Evolutionary conservation across 176 grass and related monocot species (phyloP), one percentile per base, ranked within the genome.

Genomic region (Musa itinerans): DNA sequence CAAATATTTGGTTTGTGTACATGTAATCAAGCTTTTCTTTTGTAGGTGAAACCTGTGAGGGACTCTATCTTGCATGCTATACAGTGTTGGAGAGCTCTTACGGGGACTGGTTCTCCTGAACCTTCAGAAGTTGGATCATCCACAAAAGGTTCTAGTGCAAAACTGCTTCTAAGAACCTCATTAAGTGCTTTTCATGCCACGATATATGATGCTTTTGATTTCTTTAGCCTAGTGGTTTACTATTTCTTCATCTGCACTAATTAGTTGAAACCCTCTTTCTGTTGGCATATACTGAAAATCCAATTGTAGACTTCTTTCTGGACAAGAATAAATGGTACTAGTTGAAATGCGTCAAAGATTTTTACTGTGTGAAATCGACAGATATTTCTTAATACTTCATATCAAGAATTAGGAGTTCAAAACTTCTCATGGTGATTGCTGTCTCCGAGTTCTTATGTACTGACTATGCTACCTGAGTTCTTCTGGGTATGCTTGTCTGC

Each of bases 21-120:
- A 52, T 56, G 22, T 51, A 10, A 48, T 22, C 52, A 65, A 52
- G 66, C 34, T n/a, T 79, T 69, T 53, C 64, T 54, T 25, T 78
- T 73, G 56, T 73, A 97, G 90, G 90, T 97, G 65, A 99, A 99
- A 91, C 95, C 95, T 74, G 90, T 94, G 66, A 86, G 95, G 75
- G 95, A 99, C 83, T 86, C 88, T 14, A 82, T 91, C 71, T 78
- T 78, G 53, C 84, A 99, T 34, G 86, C 90, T 17, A 87, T 99
- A 76, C 90, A 94, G 57, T 84, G 92, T 78, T 99, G 95, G 90
- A 99, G 90, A 88, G 79, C 84, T 76, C 83, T 99, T 73, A 86
- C 88, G 72, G 95, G 86, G 23, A 77, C 79, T 78, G 84, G 68
- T 73, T 85, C 86, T 82, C 90, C 89, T 74, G 95, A 91, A 89